Base-by-base conservation (phyloP, 129 eudicot genomes). In the Helichrysum umbraculigerum region DNA sequence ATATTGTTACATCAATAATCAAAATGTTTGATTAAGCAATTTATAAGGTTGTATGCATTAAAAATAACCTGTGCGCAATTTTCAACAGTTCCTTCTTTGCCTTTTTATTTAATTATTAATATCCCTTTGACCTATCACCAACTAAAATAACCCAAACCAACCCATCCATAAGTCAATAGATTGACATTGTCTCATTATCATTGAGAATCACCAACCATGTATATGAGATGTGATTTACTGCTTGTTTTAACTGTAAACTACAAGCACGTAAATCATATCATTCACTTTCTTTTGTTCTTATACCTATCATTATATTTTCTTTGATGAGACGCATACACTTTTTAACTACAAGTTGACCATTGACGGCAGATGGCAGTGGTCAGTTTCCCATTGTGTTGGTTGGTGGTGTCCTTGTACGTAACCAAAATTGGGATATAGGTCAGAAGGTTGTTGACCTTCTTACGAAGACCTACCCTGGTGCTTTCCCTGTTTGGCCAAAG, bases 381-480 rank as follows among this genome's bases (percentile, higher is more conserved):
- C 25, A 76, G 59, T 93, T 93, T 82, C 97, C 97, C 19, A 74
- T 93, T 76, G 97, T 93, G 37, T 77, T 93, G 86, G 98, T 93
- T 82, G 98, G 98, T 83, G 96, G 96, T 30, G 95, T 93, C 77
- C 92, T 93, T 37, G 83, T 80, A 83, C 82, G 88, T 72, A 88
- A 93, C 72, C 78, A 81, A 61, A 88, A 34, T 9, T 93, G 98
- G 98, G 91, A 93, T 77, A 88, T 88, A 32, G 95, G 92, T 9
- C 85, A 85, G 44, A 86, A 88, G 84, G 89, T 90, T 77, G 83
- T 76, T 9, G 75, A 78, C 32, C 73, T 82, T 72, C 81, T 93
- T 75, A 70, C 80, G 71, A 87, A 85, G 81, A 83, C 88, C 69
- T 88, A 74, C 72, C 89, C 98, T 41, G 85, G 88, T 39, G 96